These are phyloP conservation scores for Salvia splendens DNA, from an alignment of 257 asterid species.

Conservation along the genomic window DNA sequence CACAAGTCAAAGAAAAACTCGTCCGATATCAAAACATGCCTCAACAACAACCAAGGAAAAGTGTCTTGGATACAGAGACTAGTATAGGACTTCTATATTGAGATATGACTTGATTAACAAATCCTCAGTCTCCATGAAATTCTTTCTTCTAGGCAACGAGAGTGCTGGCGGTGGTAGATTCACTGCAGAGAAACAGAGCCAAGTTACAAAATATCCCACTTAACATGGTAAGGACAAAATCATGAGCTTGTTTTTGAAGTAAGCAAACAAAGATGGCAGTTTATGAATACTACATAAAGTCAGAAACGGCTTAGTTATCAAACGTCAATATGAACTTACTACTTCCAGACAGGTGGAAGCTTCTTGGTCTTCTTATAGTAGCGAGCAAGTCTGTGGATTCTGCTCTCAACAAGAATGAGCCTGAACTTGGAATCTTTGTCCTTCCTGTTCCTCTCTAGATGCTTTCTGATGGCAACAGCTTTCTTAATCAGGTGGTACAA, in stretches of 20 bases:
- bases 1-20: no score
- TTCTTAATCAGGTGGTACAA: constrained; percentile 55
- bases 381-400: constrained; percentile 51
- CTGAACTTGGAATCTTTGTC: constrained; percentile 57
- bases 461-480: constrained; percentile 57
- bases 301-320: no score
- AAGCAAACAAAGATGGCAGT: no score
- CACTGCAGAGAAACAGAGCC: constrained; percentile 35
- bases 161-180: constrained; percentile 56
- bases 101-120: no score
- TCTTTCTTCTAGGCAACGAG: constrained; percentile 39
- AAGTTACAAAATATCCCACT: background rate
- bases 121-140: no score
- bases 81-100: no score
- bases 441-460: constrained; percentile 55
- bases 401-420: constrained; percentile 55
- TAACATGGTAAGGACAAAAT: no score
- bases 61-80: no score
- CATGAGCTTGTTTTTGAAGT: no score
- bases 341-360: constrained; percentile 62
- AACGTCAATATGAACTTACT: constrained; percentile 34
- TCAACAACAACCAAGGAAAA: no score
- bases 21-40: no score
- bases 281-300: no score
- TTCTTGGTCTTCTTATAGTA: constrained; percentile 57